These are phyloP conservation scores for Akanthomyces uredinophilus DNA, from an alignment of 2,329 filamentous ascomycete species.

Conservation along the genomic window DNA sequence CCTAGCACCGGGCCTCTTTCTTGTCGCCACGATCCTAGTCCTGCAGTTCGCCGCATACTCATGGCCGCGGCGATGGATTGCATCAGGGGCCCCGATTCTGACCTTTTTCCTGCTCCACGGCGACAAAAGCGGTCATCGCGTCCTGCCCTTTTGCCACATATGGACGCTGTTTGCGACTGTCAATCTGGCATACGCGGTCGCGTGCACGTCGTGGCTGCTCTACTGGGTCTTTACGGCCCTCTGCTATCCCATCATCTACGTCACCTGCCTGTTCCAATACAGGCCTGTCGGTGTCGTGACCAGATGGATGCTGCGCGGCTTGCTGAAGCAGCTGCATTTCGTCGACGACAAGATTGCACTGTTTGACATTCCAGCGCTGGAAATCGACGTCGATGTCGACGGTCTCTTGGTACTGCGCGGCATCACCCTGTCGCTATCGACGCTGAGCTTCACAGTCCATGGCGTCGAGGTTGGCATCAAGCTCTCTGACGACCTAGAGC, in stretches of 20 bases:
- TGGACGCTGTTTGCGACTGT: not conserved
- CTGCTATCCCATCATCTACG: not conserved
- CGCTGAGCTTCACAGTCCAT: not conserved
- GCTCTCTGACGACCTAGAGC: not conserved
- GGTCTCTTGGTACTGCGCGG: not conserved
- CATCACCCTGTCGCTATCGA: not conserved
- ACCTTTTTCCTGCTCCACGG: not conserved
- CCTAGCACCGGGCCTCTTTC: not conserved
- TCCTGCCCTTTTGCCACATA: not conserved
- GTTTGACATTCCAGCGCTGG: not conserved
- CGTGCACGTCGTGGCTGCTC: not conserved
- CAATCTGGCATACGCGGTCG: not conserved
- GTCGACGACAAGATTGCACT: not conserved
- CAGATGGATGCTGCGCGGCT: not conserved
- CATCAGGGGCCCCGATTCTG: not conserved
- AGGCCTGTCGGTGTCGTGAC: not conserved
- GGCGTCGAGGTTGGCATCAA: not conserved
- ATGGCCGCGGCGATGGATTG: not conserved
- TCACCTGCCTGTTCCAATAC: not conserved
- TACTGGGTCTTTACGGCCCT: not conserved
- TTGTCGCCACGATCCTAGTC: not conserved
- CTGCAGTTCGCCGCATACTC: not conserved
- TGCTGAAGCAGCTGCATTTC: slow-evolving; percentile 1
- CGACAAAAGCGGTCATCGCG: not conserved
- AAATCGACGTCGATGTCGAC: not conserved